Base-by-base conservation (phyloP, 805 yeast genomes). In the Candida parachauliodes region DNA sequence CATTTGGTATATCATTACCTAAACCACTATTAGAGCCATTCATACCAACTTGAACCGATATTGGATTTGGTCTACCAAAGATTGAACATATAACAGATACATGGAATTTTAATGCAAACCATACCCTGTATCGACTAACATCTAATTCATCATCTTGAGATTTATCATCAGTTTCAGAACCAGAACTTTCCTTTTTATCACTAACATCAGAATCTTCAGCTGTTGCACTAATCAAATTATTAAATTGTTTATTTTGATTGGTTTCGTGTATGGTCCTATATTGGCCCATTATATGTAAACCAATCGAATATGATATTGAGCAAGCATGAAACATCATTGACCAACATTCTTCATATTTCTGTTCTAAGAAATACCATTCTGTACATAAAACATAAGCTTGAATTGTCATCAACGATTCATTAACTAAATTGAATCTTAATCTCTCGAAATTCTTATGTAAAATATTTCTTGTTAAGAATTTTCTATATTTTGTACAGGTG, bases 11-110 rank as follows among this genome's bases (percentile, higher is more conserved):
- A n/a, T 25, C 21, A 21, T 11, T 9, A 20, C 27, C 26, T 20
- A 26, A 16, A 8, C 24, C 31, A 29, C 37, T 33, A 17, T 27
- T 19, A 4, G 37, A 21, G 10, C 28, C 25, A 20, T 20, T 57
- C 44, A 38, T 54, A 40, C 58, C 57, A 9, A 65, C 64, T 44
- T 63, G 70, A 22, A 66, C 52, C 1, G 76, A 68, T 8, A 75
- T 74, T 1, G 80, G 80, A 43, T 73, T 74, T 3, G 79, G 79
- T 44, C 79, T 57, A 7, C 79, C 79, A 18, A 74, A 55, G 11
- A 73, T 68, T 0, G 77, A 70, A 47, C 79, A 73, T 14, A 36
- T 36, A 72, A 47, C 24, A 72, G 73, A 2, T 76, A 72, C n/a
- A 70, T 58, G 18, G 71, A 55, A 41, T 69, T 64, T 43, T 71